Evolutionary conservation across 75 land plant species (phyloP), one percentile per base, ranked within the genome.

Genomic region (Pinus taeda): DNA sequence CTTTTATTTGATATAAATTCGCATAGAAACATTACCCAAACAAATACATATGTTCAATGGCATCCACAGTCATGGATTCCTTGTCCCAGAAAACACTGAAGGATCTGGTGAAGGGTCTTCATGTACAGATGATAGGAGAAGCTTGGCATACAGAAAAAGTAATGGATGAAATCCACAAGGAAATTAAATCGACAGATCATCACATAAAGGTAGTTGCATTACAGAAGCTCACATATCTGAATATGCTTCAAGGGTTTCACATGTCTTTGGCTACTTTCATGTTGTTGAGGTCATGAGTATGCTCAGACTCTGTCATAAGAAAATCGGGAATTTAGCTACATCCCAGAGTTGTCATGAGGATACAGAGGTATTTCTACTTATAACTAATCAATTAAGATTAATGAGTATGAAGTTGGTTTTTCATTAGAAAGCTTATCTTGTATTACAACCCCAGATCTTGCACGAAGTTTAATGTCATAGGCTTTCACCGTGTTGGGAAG

Each of bases 21-120:
- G 4, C 42, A 39, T 3, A 39, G 42, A 6, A 6, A 4, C 42
- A 39, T 39, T 39, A 39, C 42, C 42, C 42, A 39, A 39, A 39
- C 0, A 39, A 39, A 39, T 39, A 37, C 2, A 37, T 37, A 37
- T 37, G 4, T 39, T 5, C 5, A 59, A 59, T 59, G 60, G 18
- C 60, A 17, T 59, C 60, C n/a, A 20, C 2, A 59, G 15, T 59
- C 17, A 59, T 93, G 91, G 98, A 95, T 7, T 82, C 87, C 21
- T 83, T 95, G 29, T 95, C 93, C 82, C 95, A 95, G 74, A 89
- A 92, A 69, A 86, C 83, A 56, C 82, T 93, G 57, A 92, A 93
- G n/a, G 96, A 93, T 76, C 80, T 93, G 21, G 90, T 93, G 82
- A 88, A 85, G 42, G 85, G 90, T 67, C 78, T 93, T 20, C 90